A percentile compares a stretch with the other conserved stretches of the same genome.
These are phyloP conservation scores for Cyberlindnera xylosilytica DNA, from an alignment of 805 yeast genomes.

Conservation along the genomic window DNA sequence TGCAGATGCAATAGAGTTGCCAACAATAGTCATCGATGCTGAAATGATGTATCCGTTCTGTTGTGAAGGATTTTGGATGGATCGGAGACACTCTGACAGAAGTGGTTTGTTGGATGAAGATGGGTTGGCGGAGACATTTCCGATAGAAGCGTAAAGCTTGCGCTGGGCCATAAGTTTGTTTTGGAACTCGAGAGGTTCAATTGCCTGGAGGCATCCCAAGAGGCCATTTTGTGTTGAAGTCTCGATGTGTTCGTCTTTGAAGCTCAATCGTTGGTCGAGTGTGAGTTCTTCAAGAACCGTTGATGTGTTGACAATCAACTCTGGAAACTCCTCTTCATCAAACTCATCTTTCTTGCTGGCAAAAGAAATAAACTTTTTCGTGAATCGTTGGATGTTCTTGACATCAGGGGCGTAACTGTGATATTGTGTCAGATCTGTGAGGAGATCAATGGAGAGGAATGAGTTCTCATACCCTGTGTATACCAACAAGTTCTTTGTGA, in stretches of 20 bases:
- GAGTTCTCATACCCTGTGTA: conserved; percentile 13
- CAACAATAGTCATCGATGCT: conserved; percentile 20
- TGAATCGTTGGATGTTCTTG: conserved; percentile 10
- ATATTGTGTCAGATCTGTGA: conserved; percentile 15
- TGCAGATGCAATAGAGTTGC: conserved; percentile 24
- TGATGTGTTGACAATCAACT: conserved; percentile 17
- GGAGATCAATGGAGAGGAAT: conserved; percentile 17
- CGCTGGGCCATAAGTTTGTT: conserved; percentile 23
- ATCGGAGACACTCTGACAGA: background rate
- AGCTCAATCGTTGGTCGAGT: conserved; percentile 14
- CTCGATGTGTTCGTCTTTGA: conserved; percentile 14
- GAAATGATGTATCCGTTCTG: conserved; percentile 25
- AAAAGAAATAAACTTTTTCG: conserved; percentile 8
- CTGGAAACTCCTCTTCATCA: conserved; percentile 26
- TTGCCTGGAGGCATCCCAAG: conserved; percentile 5
- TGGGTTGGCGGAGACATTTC: conserved; percentile 27
- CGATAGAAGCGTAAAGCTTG: conserved; percentile 23
- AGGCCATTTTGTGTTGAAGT: conserved; percentile 8
- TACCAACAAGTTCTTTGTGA: conserved; percentile 15
- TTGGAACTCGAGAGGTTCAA: conserved; percentile 17
- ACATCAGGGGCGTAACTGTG: conserved; percentile 7
- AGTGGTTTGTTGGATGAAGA: conserved; percentile 17
- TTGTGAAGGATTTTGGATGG: conserved; percentile 3
- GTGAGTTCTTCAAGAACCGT: conserved; percentile 22
- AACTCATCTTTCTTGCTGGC: conserved; percentile 3